A percentile compares a stretch with the other conserved stretches of the same genome.
Conservation (phyloP, 2,329 filamentous ascomycete species). For the Lasiodiplodia gonubiensis region DNA sequence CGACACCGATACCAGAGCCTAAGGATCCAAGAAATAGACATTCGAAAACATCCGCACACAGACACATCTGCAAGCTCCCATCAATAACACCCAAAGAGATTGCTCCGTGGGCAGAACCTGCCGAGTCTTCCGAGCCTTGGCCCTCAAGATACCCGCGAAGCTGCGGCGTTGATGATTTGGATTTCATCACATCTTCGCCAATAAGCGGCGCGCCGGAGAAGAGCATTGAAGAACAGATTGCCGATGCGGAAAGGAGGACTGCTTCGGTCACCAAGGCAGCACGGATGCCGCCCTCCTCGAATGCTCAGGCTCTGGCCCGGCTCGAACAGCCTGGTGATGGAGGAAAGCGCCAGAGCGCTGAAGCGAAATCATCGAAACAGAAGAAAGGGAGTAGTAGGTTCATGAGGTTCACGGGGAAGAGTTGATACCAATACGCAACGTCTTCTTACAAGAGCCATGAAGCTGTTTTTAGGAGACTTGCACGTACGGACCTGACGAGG, state of each 20-base stretch:
- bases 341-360: not conserved
- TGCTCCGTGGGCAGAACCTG: conserved; percentile 22
- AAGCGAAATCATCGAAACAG: not conserved
- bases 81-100: not conserved
- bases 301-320: conserved; percentile 11
- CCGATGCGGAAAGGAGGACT: conserved; percentile 2
- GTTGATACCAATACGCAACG: not conserved
- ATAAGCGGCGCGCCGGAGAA: not conserved
- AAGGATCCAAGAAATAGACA: not conserved
- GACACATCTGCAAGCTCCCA: not conserved
- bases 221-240: not conserved
- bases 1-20: not conserved
- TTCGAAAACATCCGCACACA: not conserved
- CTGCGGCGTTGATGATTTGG: conserved; percentile 1
- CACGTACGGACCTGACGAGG: not conserved
- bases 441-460: not conserved
- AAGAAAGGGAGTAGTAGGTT: conserved; percentile 7
- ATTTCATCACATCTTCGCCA: conserved; percentile 6
- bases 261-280: not conserved
- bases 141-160: not conserved
- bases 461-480: not conserved
- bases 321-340: not conserved
- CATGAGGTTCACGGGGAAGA: conserved; percentile 4
- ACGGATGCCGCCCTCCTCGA: conserved; percentile 7
- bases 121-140: not conserved